Evolutionary conservation across 2,329 filamentous ascomycete species (phyloP), one percentile per base, ranked within the genome.

Genomic region (Paraphaeosphaeria sporulosa): DNA sequence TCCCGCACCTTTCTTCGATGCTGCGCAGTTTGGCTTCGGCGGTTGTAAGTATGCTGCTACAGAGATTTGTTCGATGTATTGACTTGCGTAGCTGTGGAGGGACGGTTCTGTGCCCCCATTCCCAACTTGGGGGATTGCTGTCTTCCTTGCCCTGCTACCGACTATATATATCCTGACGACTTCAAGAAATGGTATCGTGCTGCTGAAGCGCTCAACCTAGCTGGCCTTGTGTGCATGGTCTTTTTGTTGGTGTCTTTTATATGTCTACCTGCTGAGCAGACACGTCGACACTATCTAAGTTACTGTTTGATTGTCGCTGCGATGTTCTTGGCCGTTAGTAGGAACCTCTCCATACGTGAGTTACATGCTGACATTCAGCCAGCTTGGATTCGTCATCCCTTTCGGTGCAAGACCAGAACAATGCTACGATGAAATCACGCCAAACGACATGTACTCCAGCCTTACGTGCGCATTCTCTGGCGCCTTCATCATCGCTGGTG

Each of bases 321-420:
- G 43, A 81, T 90, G 44, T 83, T 94, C 59, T 91, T 98, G 85
- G 91, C 91, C 75, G 91, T 93, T 80, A 82, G 90, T 83, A 19
- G 9, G 10, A 15, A 2, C n/a, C 23, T 34, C 4, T 21, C 15
- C 34, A 7, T n/a, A 25, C 25, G 4, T 6, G 25, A 4, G 10
- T 46, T 46, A 9, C 21, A 25, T 46, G 15, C n/a, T 25, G 36
- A 67, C 57, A 23, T 15, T 3, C 2, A n/a, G 13, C 19, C 61
- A 96, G 89, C 84, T 98, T 66, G 93, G 93, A 32, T 97, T 98
- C 76, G 91, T 97, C 47, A 87, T 99, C 43, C 94, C 95, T 0
- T 85, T 97, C 23, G 93, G 87, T 13, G 87, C 88, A 27, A 85
- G 89, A 61, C 93, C 94, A 0, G 81, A 92, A 0, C 88, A 96